Base-by-base conservation (phyloP, 129 eudicot genomes). In the Escallonia herrerae region DNA sequence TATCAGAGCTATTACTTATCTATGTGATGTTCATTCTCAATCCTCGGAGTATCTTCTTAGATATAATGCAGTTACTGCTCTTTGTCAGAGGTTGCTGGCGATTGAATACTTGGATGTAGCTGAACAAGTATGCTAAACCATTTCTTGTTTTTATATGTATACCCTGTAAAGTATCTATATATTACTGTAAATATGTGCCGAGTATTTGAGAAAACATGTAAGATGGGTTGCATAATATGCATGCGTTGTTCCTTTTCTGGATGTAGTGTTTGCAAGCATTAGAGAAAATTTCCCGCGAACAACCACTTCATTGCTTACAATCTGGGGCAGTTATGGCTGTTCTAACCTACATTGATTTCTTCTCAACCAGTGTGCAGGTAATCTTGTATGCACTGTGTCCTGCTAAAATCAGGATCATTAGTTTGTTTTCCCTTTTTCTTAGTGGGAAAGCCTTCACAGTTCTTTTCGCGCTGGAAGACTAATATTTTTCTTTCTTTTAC, bases 311-410 rank as follows among this genome's bases (percentile, higher is more conserved):
- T 38, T 93, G 98, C 77, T 79, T 93, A 62, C 83, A 77, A 46
- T 74, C 96, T 53, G 96, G 96, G 71, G 96, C 95, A 48, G 83
- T 93, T 40, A 83, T 82, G 91, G 95, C 98, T 69, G 96, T 79
- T 76, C 68, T 93, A 60, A 76, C 64, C 59, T 86, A 75, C 72
- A 83, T 93, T 43, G 98, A 93, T 74, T 93, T 93, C 90, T 93
- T 88, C 68, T 75, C 98, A 8, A 93, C 98, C 7, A 88, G 89
- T 78, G 79, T 83, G 62, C 98, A 88, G 90, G 98, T 93, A 76
- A 60, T 9, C 13, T 71, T 5, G 7, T 41, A 54, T 38, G 45
- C 63, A 40, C 3, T 68, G 7, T 68, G 2, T 47, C 6, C 22
- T 50, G 14, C 14, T 8, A 12, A 40, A 69, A 9, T 12, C 40